Evolutionary conservation across 805 yeast species (phyloP).

Genomic region (Myxozyma vanderwaltii): DNA sequence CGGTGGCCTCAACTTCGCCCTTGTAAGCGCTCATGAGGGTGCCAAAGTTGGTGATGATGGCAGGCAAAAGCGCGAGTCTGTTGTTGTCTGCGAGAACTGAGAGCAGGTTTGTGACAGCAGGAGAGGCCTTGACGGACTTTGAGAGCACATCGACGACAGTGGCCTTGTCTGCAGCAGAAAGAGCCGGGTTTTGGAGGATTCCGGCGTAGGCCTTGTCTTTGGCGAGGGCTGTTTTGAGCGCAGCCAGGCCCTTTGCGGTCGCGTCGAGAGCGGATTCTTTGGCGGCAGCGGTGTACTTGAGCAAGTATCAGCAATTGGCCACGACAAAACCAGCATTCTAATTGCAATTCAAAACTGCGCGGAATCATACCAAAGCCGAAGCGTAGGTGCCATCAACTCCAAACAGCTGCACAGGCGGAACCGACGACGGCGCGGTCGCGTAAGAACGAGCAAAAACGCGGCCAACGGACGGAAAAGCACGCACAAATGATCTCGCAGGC

Average conservation of each 20-base stretch:
- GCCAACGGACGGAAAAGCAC: constrained; percentile 23
- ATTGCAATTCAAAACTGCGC: neutral
- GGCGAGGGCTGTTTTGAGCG: constrained; percentile 57
- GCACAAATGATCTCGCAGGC: constrained; percentile 20
- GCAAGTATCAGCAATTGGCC: neutral
- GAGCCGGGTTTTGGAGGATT: constrained; percentile 78
- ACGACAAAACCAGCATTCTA: neutral
- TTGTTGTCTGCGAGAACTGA: constrained; percentile 89
- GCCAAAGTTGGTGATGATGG: constrained; percentile 70
- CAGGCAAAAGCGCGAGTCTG: constrained; percentile 72
- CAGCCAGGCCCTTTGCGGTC: constrained; percentile 64
- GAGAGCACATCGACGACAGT: constrained; percentile 64
- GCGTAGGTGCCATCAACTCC: constrained; percentile 98
- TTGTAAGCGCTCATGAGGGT: constrained; percentile 82
- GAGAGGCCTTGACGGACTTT: constrained; percentile 57
- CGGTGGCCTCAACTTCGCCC: constrained; percentile 90
- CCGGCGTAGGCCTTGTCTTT: constrained; percentile 64
- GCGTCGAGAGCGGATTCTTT: constrained; percentile 75
- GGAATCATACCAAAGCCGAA: constrained; percentile 59
- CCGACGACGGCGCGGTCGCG: constrained; percentile 40
- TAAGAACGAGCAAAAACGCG: constrained; percentile 23
- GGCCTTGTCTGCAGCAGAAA: constrained; percentile 73
- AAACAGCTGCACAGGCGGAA: constrained; percentile 86
- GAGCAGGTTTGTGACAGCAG: constrained; percentile 74
- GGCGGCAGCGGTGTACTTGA: constrained; percentile 76